A percentile compares a stretch with the other conserved stretches of the same genome.
phyloP scores from a whole-genome alignment of 2,329 filamentous ascomycete species.

The Didymella lethalis region DNA sequence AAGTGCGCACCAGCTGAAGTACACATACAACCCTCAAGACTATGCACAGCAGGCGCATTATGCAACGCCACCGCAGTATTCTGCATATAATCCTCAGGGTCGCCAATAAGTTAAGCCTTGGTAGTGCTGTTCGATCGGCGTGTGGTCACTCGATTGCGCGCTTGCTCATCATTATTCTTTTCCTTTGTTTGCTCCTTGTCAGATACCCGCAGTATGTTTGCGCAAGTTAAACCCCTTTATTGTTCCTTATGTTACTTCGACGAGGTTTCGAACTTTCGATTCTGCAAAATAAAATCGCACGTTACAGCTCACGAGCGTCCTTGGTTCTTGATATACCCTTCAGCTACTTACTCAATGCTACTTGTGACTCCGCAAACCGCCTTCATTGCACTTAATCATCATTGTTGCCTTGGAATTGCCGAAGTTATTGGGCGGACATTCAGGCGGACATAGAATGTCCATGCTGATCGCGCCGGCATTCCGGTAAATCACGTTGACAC shows the following conservation, averaged over 20 bases:
- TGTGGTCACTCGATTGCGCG: background rate
- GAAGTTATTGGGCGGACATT: background rate
- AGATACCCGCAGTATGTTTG: conserved; percentile 10
- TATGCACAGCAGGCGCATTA: conserved; percentile 31
- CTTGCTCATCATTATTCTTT: background rate
- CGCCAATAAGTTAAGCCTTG: background rate
- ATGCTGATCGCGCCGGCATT: conserved; percentile 4
- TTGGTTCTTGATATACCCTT: conserved; percentile 13
- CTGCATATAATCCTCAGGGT: conserved; percentile 21
- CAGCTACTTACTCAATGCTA: conserved; percentile 20
- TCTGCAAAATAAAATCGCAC: conserved; percentile 1
- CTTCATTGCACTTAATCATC: conserved; percentile 2
- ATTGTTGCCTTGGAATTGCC: conserved; percentile 5
- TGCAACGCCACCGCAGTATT: conserved; percentile 29
- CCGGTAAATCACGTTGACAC: background rate
- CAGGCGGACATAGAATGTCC: background rate
- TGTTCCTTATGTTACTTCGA: background rate
- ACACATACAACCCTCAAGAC: conserved; percentile 48
- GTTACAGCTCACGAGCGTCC: conserved; percentile 17
- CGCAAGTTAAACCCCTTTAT: background rate
- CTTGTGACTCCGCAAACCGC: conserved; percentile 5
- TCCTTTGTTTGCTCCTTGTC: background rate
- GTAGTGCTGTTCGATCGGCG: background rate
- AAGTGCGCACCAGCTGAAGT: conserved; percentile 32
- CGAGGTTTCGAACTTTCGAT: background rate